A percentile compares a stretch with the other conserved stretches of the same genome.
Conservation (phyloP, 2,329 filamentous ascomycete genomes). For the Ciborinia camelliae region DNA sequence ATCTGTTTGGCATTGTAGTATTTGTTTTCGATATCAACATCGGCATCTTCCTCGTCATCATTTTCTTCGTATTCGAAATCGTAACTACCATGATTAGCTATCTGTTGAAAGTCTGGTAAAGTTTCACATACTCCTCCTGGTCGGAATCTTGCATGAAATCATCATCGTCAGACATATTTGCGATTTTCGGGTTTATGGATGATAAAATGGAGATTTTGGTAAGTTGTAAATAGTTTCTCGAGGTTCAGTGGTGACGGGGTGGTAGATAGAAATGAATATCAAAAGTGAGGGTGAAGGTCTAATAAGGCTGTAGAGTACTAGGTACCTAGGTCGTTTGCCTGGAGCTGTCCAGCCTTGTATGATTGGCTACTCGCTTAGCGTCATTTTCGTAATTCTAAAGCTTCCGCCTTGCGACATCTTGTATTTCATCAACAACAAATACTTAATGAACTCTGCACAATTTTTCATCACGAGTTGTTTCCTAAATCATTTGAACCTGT, state of each 20-base stretch:
- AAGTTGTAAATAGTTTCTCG: background rate
- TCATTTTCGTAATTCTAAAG: constrained; percentile 10
- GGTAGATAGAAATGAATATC: background rate
- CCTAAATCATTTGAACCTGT: background rate
- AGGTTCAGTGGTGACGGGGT: background rate
- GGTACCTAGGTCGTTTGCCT: constrained; percentile 5
- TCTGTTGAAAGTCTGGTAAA: constrained; percentile 10
- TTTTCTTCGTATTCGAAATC: constrained; percentile 96
- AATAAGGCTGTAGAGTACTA: constrained; percentile 20
- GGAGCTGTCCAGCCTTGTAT: constrained; percentile 1
- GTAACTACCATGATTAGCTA: constrained; percentile 53
- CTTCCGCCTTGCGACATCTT: constrained; percentile 4
- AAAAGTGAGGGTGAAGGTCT: constrained; percentile 10
- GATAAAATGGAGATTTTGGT: background rate
- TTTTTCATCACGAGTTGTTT: background rate
- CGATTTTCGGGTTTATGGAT: background rate
- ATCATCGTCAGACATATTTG: constrained; percentile 57
- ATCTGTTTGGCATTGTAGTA: constrained; percentile 99
- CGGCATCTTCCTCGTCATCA: constrained; percentile 80
- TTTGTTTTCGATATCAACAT: constrained; percentile 97
- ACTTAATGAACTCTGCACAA: background rate
- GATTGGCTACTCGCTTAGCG: constrained; percentile 16
- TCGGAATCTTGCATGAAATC: constrained; percentile 94
- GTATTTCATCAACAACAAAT: background rate
- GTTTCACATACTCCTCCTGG: constrained; percentile 67